phyloP scores from a whole-genome alignment of 768 basidiomycete species.

The Russula dissimulans region DNA sequence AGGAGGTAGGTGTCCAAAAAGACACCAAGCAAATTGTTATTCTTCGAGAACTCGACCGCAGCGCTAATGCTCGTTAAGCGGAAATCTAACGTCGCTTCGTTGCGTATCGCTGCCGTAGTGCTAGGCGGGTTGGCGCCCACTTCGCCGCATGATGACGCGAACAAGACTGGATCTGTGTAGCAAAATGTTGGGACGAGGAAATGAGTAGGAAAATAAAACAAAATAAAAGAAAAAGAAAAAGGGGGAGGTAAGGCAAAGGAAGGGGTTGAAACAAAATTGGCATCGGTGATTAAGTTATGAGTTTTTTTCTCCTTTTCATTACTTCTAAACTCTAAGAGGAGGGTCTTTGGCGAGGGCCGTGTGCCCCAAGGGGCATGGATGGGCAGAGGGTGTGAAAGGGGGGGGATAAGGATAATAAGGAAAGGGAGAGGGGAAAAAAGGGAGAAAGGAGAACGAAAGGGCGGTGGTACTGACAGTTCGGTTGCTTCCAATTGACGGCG shows the following conservation, averaged over 20 bases:
- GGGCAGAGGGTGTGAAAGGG: no score
- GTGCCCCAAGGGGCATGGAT: no score
- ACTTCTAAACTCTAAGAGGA: no score
- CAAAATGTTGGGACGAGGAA: background rate
- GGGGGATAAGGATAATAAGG: no score
- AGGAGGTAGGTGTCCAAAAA: slow-evolving; percentile 81
- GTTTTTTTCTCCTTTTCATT: background rate
- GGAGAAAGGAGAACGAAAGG: background rate
- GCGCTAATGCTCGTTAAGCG: slow-evolving; percentile 68
- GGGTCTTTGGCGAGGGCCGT: no score
- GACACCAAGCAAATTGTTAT: slow-evolving; percentile 88
- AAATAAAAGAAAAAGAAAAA: background rate
- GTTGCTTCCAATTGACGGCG: slow-evolving; percentile 97
- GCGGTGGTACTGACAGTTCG: slow-evolving; percentile 67
- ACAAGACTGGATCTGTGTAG: slow-evolving; percentile 83
- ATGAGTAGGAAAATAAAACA: slow-evolving; percentile 4
- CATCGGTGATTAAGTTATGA: background rate
- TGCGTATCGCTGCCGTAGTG: slow-evolving; percentile 29
- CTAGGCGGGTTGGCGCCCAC: slow-evolving; percentile 31
- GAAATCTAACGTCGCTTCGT: slow-evolving; percentile 36
- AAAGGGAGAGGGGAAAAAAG: slow-evolving; percentile 5
- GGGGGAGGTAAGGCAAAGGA: background rate
- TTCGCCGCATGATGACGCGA: slow-evolving; percentile 81
- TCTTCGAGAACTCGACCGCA: slow-evolving; percentile 88
- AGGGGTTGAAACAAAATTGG: background rate